phyloP scores from a whole-genome alignment of 352 stramenopile genomes.

The Phytophthora lateralis region DNA sequence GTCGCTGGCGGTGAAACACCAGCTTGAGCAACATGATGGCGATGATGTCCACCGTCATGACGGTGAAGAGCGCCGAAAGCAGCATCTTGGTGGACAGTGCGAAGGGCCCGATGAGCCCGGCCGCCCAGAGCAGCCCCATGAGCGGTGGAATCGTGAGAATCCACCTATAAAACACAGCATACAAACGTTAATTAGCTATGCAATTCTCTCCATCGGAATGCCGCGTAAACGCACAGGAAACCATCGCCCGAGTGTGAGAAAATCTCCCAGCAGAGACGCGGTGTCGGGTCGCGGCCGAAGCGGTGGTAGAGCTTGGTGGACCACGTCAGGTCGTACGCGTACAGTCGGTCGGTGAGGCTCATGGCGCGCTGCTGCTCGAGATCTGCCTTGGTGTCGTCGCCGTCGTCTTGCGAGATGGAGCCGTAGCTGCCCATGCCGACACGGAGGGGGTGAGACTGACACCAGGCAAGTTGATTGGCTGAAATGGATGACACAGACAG shows the following conservation, averaged over 20 bases:
- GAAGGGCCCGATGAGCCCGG: slow-evolving; percentile 39
- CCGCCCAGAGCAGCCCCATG: slow-evolving; percentile 42
- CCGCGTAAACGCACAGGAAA: slow-evolving; percentile 62
- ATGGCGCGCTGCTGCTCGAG: slow-evolving; percentile 41
- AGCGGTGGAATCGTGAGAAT: slow-evolving; percentile 49
- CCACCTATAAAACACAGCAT: slow-evolving; percentile 28
- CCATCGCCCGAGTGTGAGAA: slow-evolving; percentile 85
- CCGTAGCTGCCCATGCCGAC: slow-evolving; percentile 35
- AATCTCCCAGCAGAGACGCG: slow-evolving; percentile 71
- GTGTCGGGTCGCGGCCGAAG: slow-evolving; percentile 52
- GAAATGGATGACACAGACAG: slow-evolving; percentile 21
- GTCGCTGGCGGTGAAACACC: slow-evolving; percentile 70
- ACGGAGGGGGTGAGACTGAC: slow-evolving; percentile 7
- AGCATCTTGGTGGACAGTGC: slow-evolving; percentile 43
- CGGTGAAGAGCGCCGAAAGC: slow-evolving; percentile 41
- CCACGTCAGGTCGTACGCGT: slow-evolving; percentile 77
- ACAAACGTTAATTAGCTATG: not conserved
- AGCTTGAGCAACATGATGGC: slow-evolving; percentile 82
- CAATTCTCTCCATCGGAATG: not conserved
- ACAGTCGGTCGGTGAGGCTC: slow-evolving; percentile 61
- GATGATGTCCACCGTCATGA: slow-evolving; percentile 71
- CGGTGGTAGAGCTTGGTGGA: slow-evolving; percentile 73
- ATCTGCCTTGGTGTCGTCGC: slow-evolving; percentile 19
- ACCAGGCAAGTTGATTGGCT: slow-evolving; percentile 27
- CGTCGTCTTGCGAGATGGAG: slow-evolving; percentile 36